A percentile compares a stretch with the other conserved stretches of the same genome.
These are phyloP conservation scores for Auriculariales sp. DNA, from an alignment of 768 basidiomycete genomes.

Conservation along the genomic window DNA sequence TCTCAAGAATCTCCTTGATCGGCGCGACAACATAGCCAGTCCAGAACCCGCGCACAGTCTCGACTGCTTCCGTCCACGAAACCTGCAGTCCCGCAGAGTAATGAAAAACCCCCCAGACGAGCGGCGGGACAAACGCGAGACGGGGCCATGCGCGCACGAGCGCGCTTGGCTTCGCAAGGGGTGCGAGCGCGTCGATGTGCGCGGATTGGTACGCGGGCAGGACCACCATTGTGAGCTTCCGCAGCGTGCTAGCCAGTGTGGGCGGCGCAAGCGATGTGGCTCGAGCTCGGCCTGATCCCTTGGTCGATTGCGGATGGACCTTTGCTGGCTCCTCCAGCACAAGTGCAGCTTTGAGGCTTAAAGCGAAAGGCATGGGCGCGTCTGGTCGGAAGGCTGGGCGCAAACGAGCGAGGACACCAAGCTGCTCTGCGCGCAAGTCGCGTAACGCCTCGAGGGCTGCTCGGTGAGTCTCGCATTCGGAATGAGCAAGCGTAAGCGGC, in stretches of 20 bases:
- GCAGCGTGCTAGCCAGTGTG: constrained; percentile 2
- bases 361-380: background rate
- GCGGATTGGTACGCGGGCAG: constrained; percentile 4
- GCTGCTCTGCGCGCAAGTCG: constrained; percentile 48
- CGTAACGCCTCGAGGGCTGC: constrained; percentile 45
- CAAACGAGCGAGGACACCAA: constrained; percentile 47
- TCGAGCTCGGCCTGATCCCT: constrained; percentile 16
- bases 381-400: constrained; percentile 21
- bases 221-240: constrained; percentile 4
- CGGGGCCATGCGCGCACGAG: constrained; percentile 71
- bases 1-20: constrained; percentile 63
- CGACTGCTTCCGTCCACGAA: constrained; percentile 40
- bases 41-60: constrained; percentile 61
- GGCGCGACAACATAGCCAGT: constrained; percentile 80
- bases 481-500: constrained; percentile 47
- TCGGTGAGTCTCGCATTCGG: constrained; percentile 53
- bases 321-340: constrained; percentile 2
- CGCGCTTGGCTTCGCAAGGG: constrained; percentile 51
- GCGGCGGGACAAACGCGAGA: constrained; percentile 60
- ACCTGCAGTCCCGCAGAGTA: constrained; percentile 45
- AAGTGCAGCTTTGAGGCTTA: background rate
- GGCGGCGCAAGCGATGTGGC: constrained; percentile 10
- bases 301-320: background rate
- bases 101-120: constrained; percentile 37
- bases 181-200: constrained; percentile 8